These are phyloP conservation scores for Quercus lobata DNA, from an alignment of 331 rosid genomes.

Conservation along the genomic window DNA sequence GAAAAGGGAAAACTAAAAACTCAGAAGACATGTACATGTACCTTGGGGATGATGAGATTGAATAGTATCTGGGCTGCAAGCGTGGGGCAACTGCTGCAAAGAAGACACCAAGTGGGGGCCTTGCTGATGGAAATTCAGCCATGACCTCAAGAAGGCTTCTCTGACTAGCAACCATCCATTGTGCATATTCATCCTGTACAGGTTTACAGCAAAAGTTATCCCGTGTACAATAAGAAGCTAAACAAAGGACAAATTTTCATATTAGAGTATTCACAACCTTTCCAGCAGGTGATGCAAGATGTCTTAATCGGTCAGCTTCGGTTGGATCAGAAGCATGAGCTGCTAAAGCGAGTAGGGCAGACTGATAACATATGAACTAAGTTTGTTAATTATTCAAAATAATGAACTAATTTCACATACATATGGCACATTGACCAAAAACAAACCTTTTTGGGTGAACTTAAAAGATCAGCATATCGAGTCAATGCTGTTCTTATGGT, in stretches of 20 bases:
- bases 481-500: conserved; percentile 71
- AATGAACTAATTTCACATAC: conserved; percentile 13
- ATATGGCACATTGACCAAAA: conserved; percentile 17
- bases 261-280: conserved; percentile 53
- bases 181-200: conserved; percentile 89
- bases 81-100: conserved; percentile 95
- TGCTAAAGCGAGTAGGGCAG: conserved; percentile 78
- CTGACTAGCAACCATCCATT: conserved; percentile 77
- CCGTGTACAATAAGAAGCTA: conserved; percentile 11
- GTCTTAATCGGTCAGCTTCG: conserved; percentile 84
- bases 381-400: conserved; percentile 16
- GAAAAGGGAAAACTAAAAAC: conserved; percentile 7
- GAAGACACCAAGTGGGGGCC: conserved; percentile 90
- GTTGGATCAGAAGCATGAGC: conserved; percentile 89
- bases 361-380: conserved; percentile 41
- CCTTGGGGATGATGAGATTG: conserved; percentile 97
- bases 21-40: conserved; percentile 8
- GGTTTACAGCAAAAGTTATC: conserved; percentile 19
- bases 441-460: conserved; percentile 88
- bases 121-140: conserved; percentile 90
- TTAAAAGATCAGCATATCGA: conserved; percentile 78
- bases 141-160: conserved; percentile 96
- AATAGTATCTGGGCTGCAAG: conserved; percentile 92
- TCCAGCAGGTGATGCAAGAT: conserved; percentile 97
- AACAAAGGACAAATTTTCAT: background rate